Evolutionary conservation across 75 land plant species (phyloP).

Genomic region (Sequoiadendron giganteum): DNA sequence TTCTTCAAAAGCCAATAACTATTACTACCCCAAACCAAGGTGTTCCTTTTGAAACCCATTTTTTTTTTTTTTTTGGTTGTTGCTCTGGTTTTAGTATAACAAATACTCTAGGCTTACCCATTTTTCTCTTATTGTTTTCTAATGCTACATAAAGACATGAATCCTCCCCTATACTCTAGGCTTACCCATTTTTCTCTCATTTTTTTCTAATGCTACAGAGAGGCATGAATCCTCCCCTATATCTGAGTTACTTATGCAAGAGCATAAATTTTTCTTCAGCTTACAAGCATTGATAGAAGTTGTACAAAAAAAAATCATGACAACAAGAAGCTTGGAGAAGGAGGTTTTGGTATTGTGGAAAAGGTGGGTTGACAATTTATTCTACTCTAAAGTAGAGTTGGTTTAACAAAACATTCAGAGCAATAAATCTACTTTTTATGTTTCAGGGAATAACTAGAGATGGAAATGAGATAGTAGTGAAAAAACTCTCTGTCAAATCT

Average conservation of each 20-base stretch:
- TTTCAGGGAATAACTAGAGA: conserved; percentile 16
- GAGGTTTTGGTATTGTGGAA: conserved; percentile 13
- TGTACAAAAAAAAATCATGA: conserved; percentile 1
- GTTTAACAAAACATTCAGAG: not conserved
- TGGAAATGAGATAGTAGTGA: conserved; percentile 10
- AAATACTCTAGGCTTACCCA: not conserved
- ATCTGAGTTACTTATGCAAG: not conserved
- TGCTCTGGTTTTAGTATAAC: not conserved
- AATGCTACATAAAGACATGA: not conserved
- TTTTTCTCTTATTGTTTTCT: not conserved
- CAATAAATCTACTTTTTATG: not conserved
- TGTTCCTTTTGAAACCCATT: not conserved
- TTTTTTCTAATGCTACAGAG: not conserved
- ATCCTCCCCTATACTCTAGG: not conserved
- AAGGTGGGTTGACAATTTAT: not conserved
- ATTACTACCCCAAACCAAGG: not conserved
- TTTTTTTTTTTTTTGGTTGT: not conserved
- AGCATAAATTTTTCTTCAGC: not conserved
- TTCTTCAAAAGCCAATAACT: not conserved
- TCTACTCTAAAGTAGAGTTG: not conserved
- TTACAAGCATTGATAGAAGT: not conserved
- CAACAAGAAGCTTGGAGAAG: conserved; percentile 14
- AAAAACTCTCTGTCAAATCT: conserved; percentile 2
- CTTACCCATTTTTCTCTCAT: not conserved
- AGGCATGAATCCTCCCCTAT: not conserved